Conservation (phyloP, 2,329 filamentous ascomycete species). For the Hirsutella minnesotensis region DNA sequence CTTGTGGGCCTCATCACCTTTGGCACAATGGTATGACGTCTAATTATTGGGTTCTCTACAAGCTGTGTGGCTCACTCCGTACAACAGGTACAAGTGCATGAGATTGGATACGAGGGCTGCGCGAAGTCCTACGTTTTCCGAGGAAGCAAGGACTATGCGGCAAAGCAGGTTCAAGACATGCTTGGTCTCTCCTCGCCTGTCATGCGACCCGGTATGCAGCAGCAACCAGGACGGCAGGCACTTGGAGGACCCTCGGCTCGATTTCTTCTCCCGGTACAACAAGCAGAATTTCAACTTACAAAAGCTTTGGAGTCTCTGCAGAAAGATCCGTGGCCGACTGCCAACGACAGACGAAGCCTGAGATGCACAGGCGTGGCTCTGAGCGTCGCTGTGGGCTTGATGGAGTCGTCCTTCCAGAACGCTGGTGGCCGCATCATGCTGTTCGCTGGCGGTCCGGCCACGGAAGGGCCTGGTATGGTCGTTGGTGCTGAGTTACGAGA, state of each 20-base stretch:
- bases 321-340: slow-evolving; percentile 94
- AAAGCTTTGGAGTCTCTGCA: slow-evolving; percentile 92
- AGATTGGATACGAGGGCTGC: slow-evolving; percentile 95
- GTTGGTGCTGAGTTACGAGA: slow-evolving; percentile 92
- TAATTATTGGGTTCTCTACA: slow-evolving; percentile 9
- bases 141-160: slow-evolving; percentile 94
- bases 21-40: slow-evolving; percentile 67
- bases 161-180: slow-evolving; percentile 99
- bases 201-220: slow-evolving; percentile 62
- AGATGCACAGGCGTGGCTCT: slow-evolving; percentile 94
- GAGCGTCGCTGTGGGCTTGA: slow-evolving; percentile 81
- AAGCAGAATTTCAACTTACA: slow-evolving; percentile 94
- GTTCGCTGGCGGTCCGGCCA: slow-evolving; percentile 88
- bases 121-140: slow-evolving; percentile 98
- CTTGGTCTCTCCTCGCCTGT: slow-evolving; percentile 67
- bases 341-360: slow-evolving; percentile 80
- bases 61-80: background rate
- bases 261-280: slow-evolving; percentile 87
- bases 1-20: slow-evolving; percentile 76
- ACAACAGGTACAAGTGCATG: slow-evolving; percentile 76
- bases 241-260: slow-evolving; percentile 72
- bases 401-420: slow-evolving; percentile 94
- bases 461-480: slow-evolving; percentile 92
- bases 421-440: slow-evolving; percentile 93
- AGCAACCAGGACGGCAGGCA: slow-evolving; percentile 62